Evolutionary conservation across 2,329 filamentous ascomycete genomes (phyloP), one percentile per base, ranked within the genome.

Genomic region (Blastomyces parvus): DNA sequence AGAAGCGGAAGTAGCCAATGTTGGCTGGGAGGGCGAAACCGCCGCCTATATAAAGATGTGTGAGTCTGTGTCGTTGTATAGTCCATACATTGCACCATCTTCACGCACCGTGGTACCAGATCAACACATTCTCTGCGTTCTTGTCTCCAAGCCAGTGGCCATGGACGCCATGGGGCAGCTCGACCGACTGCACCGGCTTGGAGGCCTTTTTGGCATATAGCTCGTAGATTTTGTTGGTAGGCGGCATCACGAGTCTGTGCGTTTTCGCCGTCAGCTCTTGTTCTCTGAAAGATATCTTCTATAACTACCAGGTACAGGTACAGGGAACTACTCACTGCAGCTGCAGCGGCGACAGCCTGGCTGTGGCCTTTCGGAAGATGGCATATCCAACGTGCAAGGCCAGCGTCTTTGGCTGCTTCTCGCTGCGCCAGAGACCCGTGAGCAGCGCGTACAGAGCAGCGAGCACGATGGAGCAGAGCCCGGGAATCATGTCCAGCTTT

Each of bases 1-100:
- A 75, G 75, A 80, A 86, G 25, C 77, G 70, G 60, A 83, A 74
- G 69, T 84, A 81, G 56, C 76, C 79, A 8, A 76, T 66, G 7
- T 72, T 73, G 8, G 77, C 78, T 2, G 82, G 78, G 14, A 83
- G 64, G 2, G 78, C 77, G 68, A 83, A 86, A 7, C 84, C 84
- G 57, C 84, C 84, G 27, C 82, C 80, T 83, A 38, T 36, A n/a
- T 14, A 17, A 25, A 2, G 5, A 14, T n/a, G n/a, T n/a, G 5
- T 14, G 19, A n/a, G n/a, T n/a, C n/a, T n/a, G n/a, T n/a, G n/a
- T n/a, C n/a, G n/a, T n/a, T n/a, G n/a, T n/a, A n/a, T n/a, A n/a
- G n/a, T n/a, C n/a, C n/a, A n/a, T n/a, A n/a, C n/a, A n/a, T n/a
- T n/a, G n/a, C n/a, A n/a, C n/a, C n/a, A n/a, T n/a, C n/a, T n/a